These are phyloP conservation scores for Cryphonectria carpinicola DNA, from an alignment of 2,329 filamentous ascomycete species.

Conservation along the genomic window DNA sequence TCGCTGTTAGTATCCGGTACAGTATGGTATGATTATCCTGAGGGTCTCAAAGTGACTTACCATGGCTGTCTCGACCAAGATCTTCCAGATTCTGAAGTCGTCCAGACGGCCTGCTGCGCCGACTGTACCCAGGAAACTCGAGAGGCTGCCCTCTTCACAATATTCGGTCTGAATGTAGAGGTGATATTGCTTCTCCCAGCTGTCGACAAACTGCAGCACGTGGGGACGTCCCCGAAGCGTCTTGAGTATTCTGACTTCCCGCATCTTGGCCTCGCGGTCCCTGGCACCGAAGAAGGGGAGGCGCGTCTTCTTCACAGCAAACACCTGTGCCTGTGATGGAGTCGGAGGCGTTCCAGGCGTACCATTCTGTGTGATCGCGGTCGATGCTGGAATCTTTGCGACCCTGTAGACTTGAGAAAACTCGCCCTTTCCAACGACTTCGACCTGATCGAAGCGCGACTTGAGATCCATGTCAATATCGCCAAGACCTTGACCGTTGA, in stretches of 20 bases:
- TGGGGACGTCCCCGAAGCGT: slow-evolving; percentile 81
- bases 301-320: slow-evolving; percentile 92
- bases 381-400: slow-evolving; percentile 43
- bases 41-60: slow-evolving; percentile 56
- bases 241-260: slow-evolving; percentile 80
- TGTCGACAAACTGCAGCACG: slow-evolving; percentile 79
- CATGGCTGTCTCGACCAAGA: slow-evolving; percentile 81
- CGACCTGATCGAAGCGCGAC: slow-evolving; percentile 78
- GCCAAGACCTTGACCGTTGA: slow-evolving; percentile 70
- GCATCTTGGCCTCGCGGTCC: slow-evolving; percentile 81
- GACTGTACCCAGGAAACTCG: slow-evolving; percentile 80
- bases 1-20: slow-evolving; percentile 35
- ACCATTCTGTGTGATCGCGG: slow-evolving; percentile 46
- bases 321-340: slow-evolving; percentile 65
- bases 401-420: slow-evolving; percentile 94
- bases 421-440: slow-evolving; percentile 82
- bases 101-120: slow-evolving; percentile 86
- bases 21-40: neutral
- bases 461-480: slow-evolving; percentile 77
- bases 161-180: slow-evolving; percentile 98
- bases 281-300: slow-evolving; percentile 76
- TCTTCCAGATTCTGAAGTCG: slow-evolving; percentile 99
- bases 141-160: slow-evolving; percentile 90
- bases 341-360: slow-evolving; percentile 59
- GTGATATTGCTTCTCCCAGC: slow-evolving; percentile 84